A percentile compares a stretch with the other conserved stretches of the same genome.
phyloP scores from a whole-genome alignment of 2,329 filamentous ascomycete genomes.

The Sporothrix protearum region DNA sequence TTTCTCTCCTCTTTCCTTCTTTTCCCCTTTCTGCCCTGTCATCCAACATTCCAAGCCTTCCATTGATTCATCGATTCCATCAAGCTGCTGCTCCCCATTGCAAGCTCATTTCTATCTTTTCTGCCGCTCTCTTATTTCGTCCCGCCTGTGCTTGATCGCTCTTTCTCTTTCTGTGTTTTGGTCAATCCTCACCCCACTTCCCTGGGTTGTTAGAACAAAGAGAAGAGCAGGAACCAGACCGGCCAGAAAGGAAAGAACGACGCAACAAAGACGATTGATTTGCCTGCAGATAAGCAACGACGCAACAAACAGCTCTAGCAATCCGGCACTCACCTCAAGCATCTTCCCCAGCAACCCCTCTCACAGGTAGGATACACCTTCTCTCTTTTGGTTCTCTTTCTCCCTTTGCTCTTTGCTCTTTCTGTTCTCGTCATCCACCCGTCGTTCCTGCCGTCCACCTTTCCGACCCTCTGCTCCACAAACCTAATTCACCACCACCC shows the following conservation, averaged over 20 bases:
- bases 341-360: not conserved
- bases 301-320: not conserved
- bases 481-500: slow-evolving; percentile 13
- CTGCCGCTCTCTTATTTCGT: not conserved
- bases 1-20: not conserved
- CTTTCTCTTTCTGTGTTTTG: slow-evolving; percentile 6
- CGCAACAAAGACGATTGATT: slow-evolving; percentile 10
- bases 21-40: not conserved
- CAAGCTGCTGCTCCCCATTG: not conserved
- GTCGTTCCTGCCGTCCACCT: not conserved
- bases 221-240: slow-evolving; percentile 13
- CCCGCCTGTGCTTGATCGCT: not conserved
- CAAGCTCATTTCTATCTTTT: not conserved
- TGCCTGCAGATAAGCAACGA: slow-evolving; percentile 6
- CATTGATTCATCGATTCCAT: not conserved
- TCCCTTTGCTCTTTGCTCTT: not conserved
- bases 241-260: slow-evolving; percentile 6
- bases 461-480: slow-evolving; percentile 11
- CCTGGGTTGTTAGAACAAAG: slow-evolving; percentile 16
- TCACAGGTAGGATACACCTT: not conserved
- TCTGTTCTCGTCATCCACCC: slow-evolving; percentile 17
- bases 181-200: slow-evolving; percentile 8
- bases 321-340: not conserved
- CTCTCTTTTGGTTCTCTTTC: not conserved
- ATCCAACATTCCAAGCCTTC: not conserved